phyloP scores from a whole-genome alignment of 805 yeast species.

The Ascoidea rubescens region DNA sequence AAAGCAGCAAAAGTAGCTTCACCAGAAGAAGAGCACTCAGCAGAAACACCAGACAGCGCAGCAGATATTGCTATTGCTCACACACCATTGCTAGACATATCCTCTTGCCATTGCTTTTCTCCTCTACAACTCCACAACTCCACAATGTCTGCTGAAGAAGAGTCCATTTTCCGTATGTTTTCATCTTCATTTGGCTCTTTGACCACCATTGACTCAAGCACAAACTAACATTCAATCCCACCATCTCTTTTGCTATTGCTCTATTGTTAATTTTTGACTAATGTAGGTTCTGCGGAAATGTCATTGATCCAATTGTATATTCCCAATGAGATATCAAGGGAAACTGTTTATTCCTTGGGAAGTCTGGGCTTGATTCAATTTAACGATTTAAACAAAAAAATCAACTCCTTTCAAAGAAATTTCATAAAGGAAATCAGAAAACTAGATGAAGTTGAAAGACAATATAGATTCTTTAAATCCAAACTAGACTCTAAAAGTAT shows the following conservation, averaged over 20 bases:
- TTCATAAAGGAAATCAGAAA: conserved; percentile 26
- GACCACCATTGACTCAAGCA: neutral
- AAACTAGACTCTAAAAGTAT: conserved; percentile 17
- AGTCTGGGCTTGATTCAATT: conserved; percentile 28
- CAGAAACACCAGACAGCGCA: too few relatives aligned
- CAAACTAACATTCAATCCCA: too few relatives aligned
- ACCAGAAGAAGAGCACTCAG: too few relatives aligned
- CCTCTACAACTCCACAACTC: conserved; percentile 24
- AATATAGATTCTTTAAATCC: conserved; percentile 15
- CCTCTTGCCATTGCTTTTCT: neutral
- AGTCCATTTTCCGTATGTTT: conserved; percentile 4
- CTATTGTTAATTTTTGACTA: neutral
- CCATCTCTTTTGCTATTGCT: too few relatives aligned
- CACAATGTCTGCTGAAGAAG: conserved; percentile 36
- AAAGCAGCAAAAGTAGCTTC: too few relatives aligned
- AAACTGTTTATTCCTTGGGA: conserved; percentile 29
- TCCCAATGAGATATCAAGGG: conserved; percentile 30
- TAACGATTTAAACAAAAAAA: conserved; percentile 26
- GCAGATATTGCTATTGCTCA: too few relatives aligned
- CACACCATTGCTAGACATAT: too few relatives aligned
- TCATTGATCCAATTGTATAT: conserved; percentile 33
- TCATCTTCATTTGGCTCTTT: neutral
- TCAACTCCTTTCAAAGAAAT: conserved; percentile 32
- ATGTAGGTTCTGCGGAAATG: conserved; percentile 32
- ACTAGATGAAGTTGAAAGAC: conserved; percentile 21